These are phyloP conservation scores for Aspergillus nidulans DNA, from an alignment of 495 filamentous ascomycete genomes.

Conservation along the genomic window DNA sequence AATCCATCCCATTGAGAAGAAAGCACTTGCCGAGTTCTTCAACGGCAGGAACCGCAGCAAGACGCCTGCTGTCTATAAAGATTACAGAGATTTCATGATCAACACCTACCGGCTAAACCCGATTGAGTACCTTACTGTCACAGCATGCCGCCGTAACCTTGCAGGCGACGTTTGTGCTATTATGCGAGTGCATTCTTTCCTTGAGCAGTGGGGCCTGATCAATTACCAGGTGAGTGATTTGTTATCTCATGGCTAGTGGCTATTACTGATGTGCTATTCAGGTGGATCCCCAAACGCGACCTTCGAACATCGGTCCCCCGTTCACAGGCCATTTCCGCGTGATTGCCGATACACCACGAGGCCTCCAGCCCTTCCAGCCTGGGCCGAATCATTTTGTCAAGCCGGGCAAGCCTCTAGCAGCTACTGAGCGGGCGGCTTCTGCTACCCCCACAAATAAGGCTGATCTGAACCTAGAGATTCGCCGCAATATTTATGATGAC, in stretches of 20 bases:
- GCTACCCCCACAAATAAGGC: slow-evolving; percentile 64
- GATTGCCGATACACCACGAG: slow-evolving; percentile 89
- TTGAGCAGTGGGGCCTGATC: slow-evolving; percentile 99
- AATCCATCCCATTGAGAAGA: slow-evolving; percentile 82
- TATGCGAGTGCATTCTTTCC: slow-evolving; percentile 95
- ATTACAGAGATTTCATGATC: slow-evolving; percentile 99
- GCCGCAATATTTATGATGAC: slow-evolving; percentile 91
- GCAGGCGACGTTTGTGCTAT: slow-evolving; percentile 98
- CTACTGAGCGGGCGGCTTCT: slow-evolving; percentile 72
- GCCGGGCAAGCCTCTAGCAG: slow-evolving; percentile 64
- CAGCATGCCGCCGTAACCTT: slow-evolving; percentile 92
- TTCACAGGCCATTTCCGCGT: slow-evolving; percentile 97
- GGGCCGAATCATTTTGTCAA: slow-evolving; percentile 70
- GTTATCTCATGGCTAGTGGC: not conserved
- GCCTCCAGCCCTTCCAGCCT: slow-evolving; percentile 91
- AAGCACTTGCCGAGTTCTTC: slow-evolving; percentile 94
- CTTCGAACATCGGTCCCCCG: slow-evolving; percentile 91
- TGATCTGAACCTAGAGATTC: slow-evolving; percentile 82
- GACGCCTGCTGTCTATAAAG: slow-evolving; percentile 94
- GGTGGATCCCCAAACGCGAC: slow-evolving; percentile 93
- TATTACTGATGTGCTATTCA: slow-evolving; percentile 32
- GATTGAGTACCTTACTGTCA: slow-evolving; percentile 93
- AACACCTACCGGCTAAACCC: slow-evolving; percentile 97
- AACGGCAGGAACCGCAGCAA: slow-evolving; percentile 97
- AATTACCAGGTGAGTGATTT: slow-evolving; percentile 78